Evolutionary conservation across 2,329 filamentous ascomycete species (phyloP).

Genomic region (Sporothrix curviconia): DNA sequence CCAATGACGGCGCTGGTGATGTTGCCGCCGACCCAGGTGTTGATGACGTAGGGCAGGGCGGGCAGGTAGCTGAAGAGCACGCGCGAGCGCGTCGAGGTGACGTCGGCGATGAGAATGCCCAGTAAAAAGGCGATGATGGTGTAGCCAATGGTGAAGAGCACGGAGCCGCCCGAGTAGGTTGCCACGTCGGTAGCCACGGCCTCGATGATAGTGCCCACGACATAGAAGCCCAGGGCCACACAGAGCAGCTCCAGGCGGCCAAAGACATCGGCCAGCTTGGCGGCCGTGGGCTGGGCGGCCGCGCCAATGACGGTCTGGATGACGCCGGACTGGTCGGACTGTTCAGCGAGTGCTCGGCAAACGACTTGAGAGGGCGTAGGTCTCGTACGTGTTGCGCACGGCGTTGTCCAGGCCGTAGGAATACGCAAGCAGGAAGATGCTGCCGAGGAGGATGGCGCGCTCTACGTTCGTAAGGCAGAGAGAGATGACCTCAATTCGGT

Average conservation of each 20-base stretch:
- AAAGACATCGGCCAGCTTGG: constrained; percentile 57
- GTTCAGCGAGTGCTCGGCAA: too few species aligned
- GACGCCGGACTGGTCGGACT: too few species aligned
- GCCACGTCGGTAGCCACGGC: constrained; percentile 41
- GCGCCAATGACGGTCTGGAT: too few species aligned
- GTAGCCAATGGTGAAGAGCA: constrained; percentile 59
- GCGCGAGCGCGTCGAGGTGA: constrained; percentile 55
- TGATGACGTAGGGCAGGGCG: constrained; percentile 54
- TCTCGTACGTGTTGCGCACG: too few species aligned
- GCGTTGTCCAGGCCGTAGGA: too few species aligned
- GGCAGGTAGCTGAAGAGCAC: too few species aligned
- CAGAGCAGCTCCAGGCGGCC: constrained; percentile 53
- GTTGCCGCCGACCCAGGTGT: constrained; percentile 58
- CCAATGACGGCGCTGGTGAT: constrained; percentile 45
- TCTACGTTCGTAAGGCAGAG: too few species aligned
- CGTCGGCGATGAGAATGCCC: constrained; percentile 58
- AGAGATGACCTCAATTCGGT: too few species aligned
- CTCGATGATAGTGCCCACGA: constrained; percentile 43
- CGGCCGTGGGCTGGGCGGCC: constrained; percentile 39
- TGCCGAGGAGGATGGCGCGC: too few species aligned
- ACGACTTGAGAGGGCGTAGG: too few species aligned
- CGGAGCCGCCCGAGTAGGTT: constrained; percentile 48
- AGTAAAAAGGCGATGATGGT: constrained; percentile 55
- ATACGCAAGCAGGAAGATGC: too few species aligned
- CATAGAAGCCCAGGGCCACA: constrained; percentile 43